phyloP scores from a whole-genome alignment of 2,329 filamentous ascomycete species.

The Cladophialophora chaetospira region DNA sequence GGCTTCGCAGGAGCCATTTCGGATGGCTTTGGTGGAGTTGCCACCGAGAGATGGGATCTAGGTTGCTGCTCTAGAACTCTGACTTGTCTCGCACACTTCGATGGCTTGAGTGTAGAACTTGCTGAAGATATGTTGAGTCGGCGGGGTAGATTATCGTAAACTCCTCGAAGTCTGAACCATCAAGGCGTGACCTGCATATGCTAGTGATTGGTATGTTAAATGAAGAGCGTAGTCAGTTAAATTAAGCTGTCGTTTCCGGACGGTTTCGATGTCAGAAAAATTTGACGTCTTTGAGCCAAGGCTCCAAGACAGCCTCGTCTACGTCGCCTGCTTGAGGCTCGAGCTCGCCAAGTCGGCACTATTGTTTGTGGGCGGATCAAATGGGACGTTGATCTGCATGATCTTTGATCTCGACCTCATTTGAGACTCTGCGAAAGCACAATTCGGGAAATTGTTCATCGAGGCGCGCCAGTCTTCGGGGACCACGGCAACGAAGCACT shows the following conservation, averaged over 20 bases:
- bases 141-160: too few species aligned
- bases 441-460: too few species aligned
- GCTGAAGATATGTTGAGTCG: too few species aligned
- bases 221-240: not conserved
- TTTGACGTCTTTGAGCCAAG: constrained; percentile 21
- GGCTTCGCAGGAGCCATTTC: not conserved
- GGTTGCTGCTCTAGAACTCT: too few species aligned
- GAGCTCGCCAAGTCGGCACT: constrained; percentile 6
- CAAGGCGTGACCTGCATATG: too few species aligned
- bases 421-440: too few species aligned
- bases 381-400: constrained; percentile 5
- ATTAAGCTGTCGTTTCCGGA: not conserved
- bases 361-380: not conserved
- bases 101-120: too few species aligned
- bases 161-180: too few species aligned
- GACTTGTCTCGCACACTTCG: too few species aligned
- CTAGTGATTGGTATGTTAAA: too few species aligned
- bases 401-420: not conserved
- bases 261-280: not conserved
- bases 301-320: constrained; percentile 27
- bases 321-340: not conserved
- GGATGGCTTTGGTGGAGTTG: not conserved
- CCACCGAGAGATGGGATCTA: not conserved
- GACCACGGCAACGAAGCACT: too few species aligned
- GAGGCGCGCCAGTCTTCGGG: too few species aligned